Base-by-base conservation (phyloP, 192 early-diverging fungal species). In the Coemansia sp. region DNA sequence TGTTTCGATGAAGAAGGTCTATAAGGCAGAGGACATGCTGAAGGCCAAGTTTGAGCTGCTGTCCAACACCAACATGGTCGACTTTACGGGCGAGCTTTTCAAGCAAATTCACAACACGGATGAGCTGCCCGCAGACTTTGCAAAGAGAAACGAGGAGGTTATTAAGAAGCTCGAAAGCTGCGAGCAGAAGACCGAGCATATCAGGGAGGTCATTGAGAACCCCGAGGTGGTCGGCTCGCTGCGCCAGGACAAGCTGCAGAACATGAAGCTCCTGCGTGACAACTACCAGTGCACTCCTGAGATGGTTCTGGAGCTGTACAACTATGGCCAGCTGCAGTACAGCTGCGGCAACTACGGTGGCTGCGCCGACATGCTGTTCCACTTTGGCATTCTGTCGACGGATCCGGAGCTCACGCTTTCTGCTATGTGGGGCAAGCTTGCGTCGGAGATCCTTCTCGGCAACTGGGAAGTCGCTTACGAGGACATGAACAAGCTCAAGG, bases 371-470 rank as follows among this genome's bases (percentile, higher is more conserved):
- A 90, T 95, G 85, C 80, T 98, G 59, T 94, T 93, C 68, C 94
- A 95, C 71, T 98, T 90, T 83, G 91, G 94, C 64, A 89, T 95
- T 64, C 83, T 98, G 90, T 92, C 92, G 19, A 93, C 91, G 22
- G 93, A 98, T 76, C 67, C 82, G 53, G 91, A 92, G 60, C 86
- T 86, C 29, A 92, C 87, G 60, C 71, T 94, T 34, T 90, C 85
- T 50, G 93, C 96, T 28, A 82, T 94, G 61, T 98, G 96, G 96
- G 96, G 96, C 64, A 98, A 98, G 75, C 87, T 98, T 55, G 94
- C 92, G 13, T 88, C 91, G 23, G 96, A 98, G 65, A 97, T 98
- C 62, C 83, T 97, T 66, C 85, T 88, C 48, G 87, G 88, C 69
- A 95, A 96, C 86, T 96, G 93, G 94, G 94, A 97, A 50, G 84